Conservation (phyloP, 1,284 basidiomycete genomes). For the Coniferiporia sulphurascens region DNA sequence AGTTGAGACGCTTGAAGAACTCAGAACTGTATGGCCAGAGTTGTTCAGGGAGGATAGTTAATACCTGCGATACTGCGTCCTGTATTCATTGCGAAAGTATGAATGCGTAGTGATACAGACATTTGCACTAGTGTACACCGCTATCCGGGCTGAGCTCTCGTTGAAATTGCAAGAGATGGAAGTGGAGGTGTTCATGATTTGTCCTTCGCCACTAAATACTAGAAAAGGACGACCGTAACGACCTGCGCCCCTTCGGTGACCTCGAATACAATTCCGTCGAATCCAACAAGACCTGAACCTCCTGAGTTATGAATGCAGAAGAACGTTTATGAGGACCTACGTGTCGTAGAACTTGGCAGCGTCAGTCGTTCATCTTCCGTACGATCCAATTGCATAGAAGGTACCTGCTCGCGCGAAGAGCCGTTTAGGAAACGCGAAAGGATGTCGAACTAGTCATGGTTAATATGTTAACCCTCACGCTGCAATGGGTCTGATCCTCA, state of each 20-base stretch:
- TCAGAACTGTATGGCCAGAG: conserved; percentile 66
- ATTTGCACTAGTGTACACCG: not conserved
- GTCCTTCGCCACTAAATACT: conserved; percentile 21
- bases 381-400: conserved; percentile 83
- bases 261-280: conserved; percentile 79
- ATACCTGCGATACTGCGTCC: not conserved
- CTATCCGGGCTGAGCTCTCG: too few relatives aligned
- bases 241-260: conserved; percentile 76
- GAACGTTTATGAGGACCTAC: conserved; percentile 39
- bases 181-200: not conserved
- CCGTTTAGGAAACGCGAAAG: conserved; percentile 69
- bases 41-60: conserved; percentile 40
- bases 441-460: conserved; percentile 53
- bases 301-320: conserved; percentile 23
- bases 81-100: not conserved
- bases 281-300: conserved; percentile 61
- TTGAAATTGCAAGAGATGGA: too few relatives aligned
- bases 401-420: conserved; percentile 51
- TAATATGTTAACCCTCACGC: not conserved
- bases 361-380: conserved; percentile 75
- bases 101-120: not conserved
- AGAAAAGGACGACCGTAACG: conserved; percentile 68
- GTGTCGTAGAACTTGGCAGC: conserved; percentile 66
- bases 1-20: conserved; percentile 53
- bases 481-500: conserved; percentile 25